phyloP scores from a whole-genome alignment of 768 basidiomycete genomes.

The Termitomyces sp. region DNA sequence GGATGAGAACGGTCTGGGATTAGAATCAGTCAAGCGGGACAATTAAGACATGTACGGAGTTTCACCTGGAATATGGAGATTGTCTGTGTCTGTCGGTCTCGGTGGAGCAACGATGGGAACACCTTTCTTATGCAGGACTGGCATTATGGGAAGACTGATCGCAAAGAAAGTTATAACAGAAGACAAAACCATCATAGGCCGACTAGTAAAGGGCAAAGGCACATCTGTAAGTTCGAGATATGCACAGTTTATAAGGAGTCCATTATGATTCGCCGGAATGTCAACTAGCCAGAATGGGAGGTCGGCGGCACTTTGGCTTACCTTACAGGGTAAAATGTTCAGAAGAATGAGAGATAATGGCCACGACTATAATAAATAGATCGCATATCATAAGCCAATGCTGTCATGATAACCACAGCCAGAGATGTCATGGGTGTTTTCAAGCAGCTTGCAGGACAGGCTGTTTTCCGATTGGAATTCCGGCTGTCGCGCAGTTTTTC shows the following conservation, averaged over 20 bases:
- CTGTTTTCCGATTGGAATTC: too few relatives aligned
- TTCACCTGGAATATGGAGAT: slow-evolving; percentile 9
- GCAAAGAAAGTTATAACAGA: background rate
- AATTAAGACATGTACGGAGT: background rate
- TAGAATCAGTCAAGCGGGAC: background rate
- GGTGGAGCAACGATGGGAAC: slow-evolving; percentile 7
- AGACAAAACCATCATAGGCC: background rate
- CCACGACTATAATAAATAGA: background rate
- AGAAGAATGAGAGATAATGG: background rate
- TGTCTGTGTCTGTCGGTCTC: slow-evolving; percentile 3
- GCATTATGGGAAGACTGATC: background rate
- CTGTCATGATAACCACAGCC: too few relatives aligned
- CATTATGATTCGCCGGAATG: background rate
- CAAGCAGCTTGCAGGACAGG: too few relatives aligned
- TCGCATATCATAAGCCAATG: background rate
- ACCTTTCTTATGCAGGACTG: slow-evolving; percentile 3
- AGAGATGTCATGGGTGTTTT: too few relatives aligned
- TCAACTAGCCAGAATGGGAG: background rate
- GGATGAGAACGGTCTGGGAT: slow-evolving; percentile 7
- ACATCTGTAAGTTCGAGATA: too few relatives aligned
- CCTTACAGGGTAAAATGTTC: background rate
- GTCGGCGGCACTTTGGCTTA: background rate
- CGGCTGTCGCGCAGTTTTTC: too few relatives aligned
- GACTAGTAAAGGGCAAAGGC: too few relatives aligned
- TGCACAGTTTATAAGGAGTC: too few relatives aligned